A percentile compares a stretch with the other conserved stretches of the same genome.
Conservation (phyloP, 805 yeast genomes). For the Cyberlindnera galapagoensis region DNA sequence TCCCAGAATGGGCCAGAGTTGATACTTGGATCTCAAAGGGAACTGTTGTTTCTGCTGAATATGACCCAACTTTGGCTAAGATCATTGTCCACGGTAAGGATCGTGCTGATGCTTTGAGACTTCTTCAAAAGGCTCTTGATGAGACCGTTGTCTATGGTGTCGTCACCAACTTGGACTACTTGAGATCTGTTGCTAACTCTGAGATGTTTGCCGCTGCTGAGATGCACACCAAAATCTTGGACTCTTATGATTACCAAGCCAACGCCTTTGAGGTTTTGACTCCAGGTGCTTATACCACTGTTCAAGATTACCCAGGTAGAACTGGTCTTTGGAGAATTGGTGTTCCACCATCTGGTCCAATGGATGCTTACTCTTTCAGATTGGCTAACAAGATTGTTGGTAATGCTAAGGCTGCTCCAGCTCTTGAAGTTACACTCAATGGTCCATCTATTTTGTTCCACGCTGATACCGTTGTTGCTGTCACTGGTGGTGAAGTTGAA, state of each 20-base stretch:
- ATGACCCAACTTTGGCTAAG: conserved; percentile 94
- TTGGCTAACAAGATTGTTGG: conserved; percentile 89
- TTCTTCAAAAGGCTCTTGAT: conserved; percentile 72
- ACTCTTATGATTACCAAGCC: conserved; percentile 71
- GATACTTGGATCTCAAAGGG: conserved; percentile 95
- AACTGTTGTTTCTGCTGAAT: conserved; percentile 82
- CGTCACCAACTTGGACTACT: conserved; percentile 82
- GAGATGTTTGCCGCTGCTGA: conserved; percentile 76
- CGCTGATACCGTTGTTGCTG: conserved; percentile 65
- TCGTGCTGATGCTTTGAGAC: conserved; percentile 74
- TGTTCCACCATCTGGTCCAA: conserved; percentile 98
- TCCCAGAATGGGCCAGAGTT: conserved; percentile 88
- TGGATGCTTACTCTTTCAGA: conserved; percentile 90
- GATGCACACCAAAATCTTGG: conserved; percentile 84
- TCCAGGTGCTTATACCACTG: conserved; percentile 95
- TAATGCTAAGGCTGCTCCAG: conserved; percentile 75
- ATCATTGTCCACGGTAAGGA: conserved; percentile 91
- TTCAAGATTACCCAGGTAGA: conserved; percentile 95
- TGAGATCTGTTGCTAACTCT: conserved; percentile 79
- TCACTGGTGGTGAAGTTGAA: conserved; percentile 79
- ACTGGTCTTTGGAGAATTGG: conserved; percentile 62
- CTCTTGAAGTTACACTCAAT: conserved; percentile 77
- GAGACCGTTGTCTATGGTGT: conserved; percentile 89
- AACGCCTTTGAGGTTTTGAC: conserved; percentile 75
- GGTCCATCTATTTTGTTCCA: conserved; percentile 90